Base-by-base conservation (phyloP, 768 basidiomycete genomes). In the Tulasnella sp. region DNA sequence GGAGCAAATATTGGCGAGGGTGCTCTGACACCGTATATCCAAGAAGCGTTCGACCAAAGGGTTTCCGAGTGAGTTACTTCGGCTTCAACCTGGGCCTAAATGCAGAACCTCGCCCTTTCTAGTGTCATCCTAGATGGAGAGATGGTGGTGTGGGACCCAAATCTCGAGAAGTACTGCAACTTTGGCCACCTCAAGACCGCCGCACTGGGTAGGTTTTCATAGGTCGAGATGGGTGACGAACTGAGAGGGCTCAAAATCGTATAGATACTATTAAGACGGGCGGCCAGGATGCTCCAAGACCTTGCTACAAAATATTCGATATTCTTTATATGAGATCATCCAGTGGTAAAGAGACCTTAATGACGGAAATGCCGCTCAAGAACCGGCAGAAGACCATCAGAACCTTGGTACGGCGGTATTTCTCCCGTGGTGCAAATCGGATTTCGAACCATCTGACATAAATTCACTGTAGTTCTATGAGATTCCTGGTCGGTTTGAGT, bases 251-350 rank as follows among this genome's bases (percentile, higher is more conserved):
- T 18, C 46, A 21, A 8, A 4, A 36, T 42, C 44, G 18, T 27
- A 10, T 74, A 79, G 78, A 79, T 34, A 56, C 62, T 21, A 79
- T 79, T 40, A 38, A 84, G 84, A 89, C 91, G 12, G 91, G 90
- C 84, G 89, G 89, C 80, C 90, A 92, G 62, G 86, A 90, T 77
- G 92, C 89, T 80, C 94, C 96, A 62, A 90, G 96, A 3, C 97
- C 97, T 2, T 98, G 97, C 86, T 97, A 98, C 90, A 99, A 98
- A 85, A 90, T 99, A 14, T 99, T 99, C 83, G 98, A 99, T 85
- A 87, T 99, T 31, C 87, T 99, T 0, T 96, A 94, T 83, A 88
- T 98, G 79, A 96, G 97, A 81, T 72, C 78, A 83, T 84, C 74
- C 82, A 83, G 36, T 93, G 92, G 78, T 2, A 79, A 74, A 52